phyloP scores from a whole-genome alignment of 2,329 filamentous ascomycete species.

The Trichoderma arundinaceum region DNA sequence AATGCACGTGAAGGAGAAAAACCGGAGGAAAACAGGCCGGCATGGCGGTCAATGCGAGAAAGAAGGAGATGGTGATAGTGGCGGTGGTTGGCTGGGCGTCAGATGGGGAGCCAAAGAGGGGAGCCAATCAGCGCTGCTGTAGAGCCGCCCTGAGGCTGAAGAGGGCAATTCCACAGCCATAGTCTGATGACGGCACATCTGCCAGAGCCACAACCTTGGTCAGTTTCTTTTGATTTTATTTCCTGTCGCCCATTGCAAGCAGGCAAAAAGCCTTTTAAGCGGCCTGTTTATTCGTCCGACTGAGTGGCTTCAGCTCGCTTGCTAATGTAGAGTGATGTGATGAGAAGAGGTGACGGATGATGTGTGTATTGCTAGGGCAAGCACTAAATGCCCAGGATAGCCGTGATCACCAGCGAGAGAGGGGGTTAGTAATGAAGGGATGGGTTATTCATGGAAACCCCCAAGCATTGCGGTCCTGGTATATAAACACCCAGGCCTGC shows the following conservation, averaged over 20 bases:
- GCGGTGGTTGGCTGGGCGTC: constrained; percentile 26
- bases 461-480: not conserved
- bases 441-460: too few species aligned
- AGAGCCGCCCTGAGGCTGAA: constrained; percentile 34
- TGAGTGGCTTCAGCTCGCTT: not conserved
- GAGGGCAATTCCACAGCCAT: constrained; percentile 26
- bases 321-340: constrained; percentile 29
- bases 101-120: not conserved
- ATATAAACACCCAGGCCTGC: not conserved
- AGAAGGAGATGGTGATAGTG: constrained; percentile 16
- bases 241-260: too few species aligned
- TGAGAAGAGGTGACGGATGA: constrained; percentile 2
- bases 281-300: not conserved
- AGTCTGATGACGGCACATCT: not conserved
- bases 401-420: not conserved
- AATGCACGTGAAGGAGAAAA: constrained; percentile 13
- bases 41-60: constrained; percentile 13
- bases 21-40: not conserved
- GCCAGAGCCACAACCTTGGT: not conserved
- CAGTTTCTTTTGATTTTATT: not conserved
- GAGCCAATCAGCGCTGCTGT: constrained; percentile 31
- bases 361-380: not conserved
- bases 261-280: not conserved
- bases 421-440: too few species aligned
- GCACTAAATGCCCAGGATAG: not conserved